Base-by-base conservation (phyloP, 768 basidiomycete species). In the Russula ochroleuca region DNA sequence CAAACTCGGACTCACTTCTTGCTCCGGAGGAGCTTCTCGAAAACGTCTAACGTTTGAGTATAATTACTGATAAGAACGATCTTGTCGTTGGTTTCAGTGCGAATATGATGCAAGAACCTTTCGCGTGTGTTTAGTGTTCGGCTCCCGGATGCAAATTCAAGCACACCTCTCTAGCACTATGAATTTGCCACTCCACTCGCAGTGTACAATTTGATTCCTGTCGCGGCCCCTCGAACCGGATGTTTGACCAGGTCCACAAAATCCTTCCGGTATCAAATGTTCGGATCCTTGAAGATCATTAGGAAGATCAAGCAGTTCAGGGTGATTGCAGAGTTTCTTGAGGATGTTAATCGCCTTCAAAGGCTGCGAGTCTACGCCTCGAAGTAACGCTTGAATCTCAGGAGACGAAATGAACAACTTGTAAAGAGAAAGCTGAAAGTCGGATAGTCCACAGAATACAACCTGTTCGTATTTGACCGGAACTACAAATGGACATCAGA, bases 391-490 rank as follows among this genome's bases (percentile, higher is more conserved):
- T 71, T 92, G 91, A 69, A 96, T 96, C 71, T 93, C 93, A 8
- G 93, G 92, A 1, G 94, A 96, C 3, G 86, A 87, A 65, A 96
- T 95, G 72, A 98, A 98, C 35, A 92, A 80, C 53, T 86, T 86
- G 72, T 98, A 98, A 2, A 98, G 78, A 8, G 90, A 78, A 15
- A 92, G 76, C 69, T 98, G 94, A 69, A 97, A 86, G 17, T 87
- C 79, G 2, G 92, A 93, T 5, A 91, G 81, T 47, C 84, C 81
- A 73, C 94, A 98, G 75, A 97, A 98, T 0, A 98, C 94, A 65
- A 98, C 90, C 64, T 98, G 94, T 73, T 98, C 97, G 76, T 98
- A 98, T 74, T 99, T 99, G 76, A 99, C 93, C 10, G 97, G 97
- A 33, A 99, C 96, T 98, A 70, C 2, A 57, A 53, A 28, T 49